Base-by-base conservation (phyloP, 768 basidiomycete genomes). In the Mycena epipterygia region DNA sequence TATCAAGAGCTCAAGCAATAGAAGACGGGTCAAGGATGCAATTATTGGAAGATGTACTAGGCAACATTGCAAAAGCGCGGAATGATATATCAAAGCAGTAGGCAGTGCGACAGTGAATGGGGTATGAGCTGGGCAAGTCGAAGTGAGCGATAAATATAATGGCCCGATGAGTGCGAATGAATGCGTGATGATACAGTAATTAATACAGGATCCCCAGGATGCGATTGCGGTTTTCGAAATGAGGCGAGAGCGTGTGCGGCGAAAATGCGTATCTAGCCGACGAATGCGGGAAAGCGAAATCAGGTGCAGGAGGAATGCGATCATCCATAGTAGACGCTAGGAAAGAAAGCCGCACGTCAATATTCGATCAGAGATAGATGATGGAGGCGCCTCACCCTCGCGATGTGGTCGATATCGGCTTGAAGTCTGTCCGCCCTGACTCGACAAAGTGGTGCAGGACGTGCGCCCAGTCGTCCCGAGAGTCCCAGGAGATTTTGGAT, bases 331-430 rank as follows among this genome's bases (percentile, higher is more conserved):
- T 82, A 81, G 60, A 87, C 78, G 62, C 86, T 87, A 64, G 21
- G 49, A 16, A 48, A n/a, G n/a, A n/a, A 51, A 56, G 30, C 29
- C 37, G 37, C 11, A 25, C 33, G 73, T 78, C 69, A 58, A 48
- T 25, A 23, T 2, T 12, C 23, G 42, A 12, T 17, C 12, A 14
- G 23, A 6, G 19, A 4, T 7, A 44, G 60, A 63, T 33, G 68
- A 21, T 46, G 46, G 56, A 33, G 23, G 66, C 44, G 68, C 84
- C 92, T 86, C 80, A 94, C 93, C 93, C 93, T 81, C 89, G 81
- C 8, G 89, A 65, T 13, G 92, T 92, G 23, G 93, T 92, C 44
- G 92, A 93, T 84, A 93, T 92, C n/a, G 93, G 93, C 77, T 90
- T 89, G 82, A 95, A 95, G 78, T 94, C 93, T 21, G 89, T 89